Percentiles rank a stretch among this genome's conserved stretches.
These are phyloP conservation scores for Spathaspora arborariae DNA, from an alignment of 805 yeast species.

Conservation along the genomic window DNA sequence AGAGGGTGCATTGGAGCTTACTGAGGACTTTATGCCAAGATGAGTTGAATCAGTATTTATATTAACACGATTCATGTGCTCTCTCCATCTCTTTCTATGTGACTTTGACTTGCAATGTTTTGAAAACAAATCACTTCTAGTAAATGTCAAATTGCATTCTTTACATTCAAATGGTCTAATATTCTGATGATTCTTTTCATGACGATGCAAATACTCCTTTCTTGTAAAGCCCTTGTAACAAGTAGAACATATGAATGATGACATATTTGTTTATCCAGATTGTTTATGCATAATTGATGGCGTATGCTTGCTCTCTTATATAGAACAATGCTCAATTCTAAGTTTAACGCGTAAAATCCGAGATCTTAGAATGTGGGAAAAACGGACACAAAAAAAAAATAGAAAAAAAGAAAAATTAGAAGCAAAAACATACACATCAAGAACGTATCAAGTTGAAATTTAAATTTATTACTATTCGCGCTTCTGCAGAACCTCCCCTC, in stretches of 20 bases:
- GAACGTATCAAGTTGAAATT: too few species aligned
- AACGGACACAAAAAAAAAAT: too few species aligned
- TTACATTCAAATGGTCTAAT: not conserved
- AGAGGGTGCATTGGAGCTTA: not conserved
- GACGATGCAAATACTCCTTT: constrained; percentile 1
- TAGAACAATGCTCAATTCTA: too few species aligned
- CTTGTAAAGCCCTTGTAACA: constrained; percentile 2
- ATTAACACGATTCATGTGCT: not conserved
- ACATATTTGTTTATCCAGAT: not conserved
- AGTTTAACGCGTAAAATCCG: too few species aligned
- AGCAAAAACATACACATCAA: too few species aligned
- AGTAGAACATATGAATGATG: constrained; percentile 1
- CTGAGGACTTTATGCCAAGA: not conserved
- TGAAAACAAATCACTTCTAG: constrained; percentile 2
- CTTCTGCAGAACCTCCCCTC: too few species aligned
- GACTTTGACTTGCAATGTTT: constrained; percentile 3
- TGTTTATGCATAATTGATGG: not conserved
- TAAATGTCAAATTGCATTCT: constrained; percentile 1
- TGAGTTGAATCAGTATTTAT: not conserved
- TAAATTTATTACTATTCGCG: too few species aligned
- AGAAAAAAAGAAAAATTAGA: too few species aligned
- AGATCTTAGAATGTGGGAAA: too few species aligned
- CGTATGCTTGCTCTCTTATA: not conserved
- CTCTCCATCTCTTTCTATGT: not conserved
- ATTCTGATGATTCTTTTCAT: constrained; percentile 1